Base-by-base conservation (phyloP, 768 basidiomycete species). In the Suillus lakei region DNA sequence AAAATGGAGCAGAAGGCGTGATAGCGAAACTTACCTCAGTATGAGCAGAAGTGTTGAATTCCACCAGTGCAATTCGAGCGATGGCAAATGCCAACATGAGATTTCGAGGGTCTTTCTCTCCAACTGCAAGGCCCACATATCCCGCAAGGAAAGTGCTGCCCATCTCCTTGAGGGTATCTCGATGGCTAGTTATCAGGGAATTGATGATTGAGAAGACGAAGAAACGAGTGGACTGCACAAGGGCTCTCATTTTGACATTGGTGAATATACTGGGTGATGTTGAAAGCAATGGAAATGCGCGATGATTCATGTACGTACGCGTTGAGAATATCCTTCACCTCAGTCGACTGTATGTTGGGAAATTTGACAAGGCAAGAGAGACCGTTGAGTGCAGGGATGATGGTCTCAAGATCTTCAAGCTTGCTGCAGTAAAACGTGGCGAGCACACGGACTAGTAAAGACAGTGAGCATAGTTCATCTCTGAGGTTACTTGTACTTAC, bases 101-200 rank as follows among this genome's bases (percentile, higher is more conserved):
- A 78, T 99, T 99, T 21, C 98, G 84, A 36, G 98, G 98, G 74
- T 99, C 98, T 72, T 99, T 99, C 79, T 99, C 98, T 18, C 96
- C 96, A 64, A 98, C 93, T 5, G 89, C 95, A n/a, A 99, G 78
- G 58, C 75, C 73, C 36, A 91, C 84, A 74, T 99, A 99, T 28
- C 88, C 86, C 8, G 81, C 78, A 28, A 98, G 66, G 75, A 99
- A 98, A 9, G 81, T 83, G 30, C 86, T 82, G 1, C 90, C 91
- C 84, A 93, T 85, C 7, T 74, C 79, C 74, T 91, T 91, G 26
- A 99, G 77, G 39, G 86, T 94, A 91, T 67, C 23, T 41, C 10
- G 64, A 39, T 71, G 62, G 8, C 67, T 56, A 48, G 67, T 64
- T 63, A 66, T 5, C 26, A 99, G 79, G 8, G 84, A 83, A 70